Percentiles rank a stretch among this genome's conserved stretches.
These are phyloP conservation scores for Cornus kousa DNA, from an alignment of 148 eudicot genomes.

Conservation along the genomic window DNA sequence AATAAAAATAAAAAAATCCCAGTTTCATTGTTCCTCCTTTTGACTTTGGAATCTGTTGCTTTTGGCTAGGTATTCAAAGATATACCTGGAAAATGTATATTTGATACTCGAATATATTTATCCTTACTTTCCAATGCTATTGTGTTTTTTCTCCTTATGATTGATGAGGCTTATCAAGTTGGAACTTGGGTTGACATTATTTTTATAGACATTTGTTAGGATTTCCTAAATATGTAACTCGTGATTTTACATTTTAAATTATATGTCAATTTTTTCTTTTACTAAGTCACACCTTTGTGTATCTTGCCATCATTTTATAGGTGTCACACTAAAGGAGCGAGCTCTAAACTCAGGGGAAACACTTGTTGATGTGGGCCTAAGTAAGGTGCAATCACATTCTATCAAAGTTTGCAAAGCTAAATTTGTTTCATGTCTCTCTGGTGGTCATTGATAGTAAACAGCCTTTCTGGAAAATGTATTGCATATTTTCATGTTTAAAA, in stretches of 20 bases:
- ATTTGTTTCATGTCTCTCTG: background rate
- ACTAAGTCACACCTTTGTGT: slow-evolving; percentile 4
- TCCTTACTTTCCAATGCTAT: too few relatives aligned
- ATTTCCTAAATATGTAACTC: background rate
- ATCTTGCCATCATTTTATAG: slow-evolving; percentile 35
- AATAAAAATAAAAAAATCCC: background rate
- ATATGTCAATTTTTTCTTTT: background rate
- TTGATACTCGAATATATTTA: background rate
- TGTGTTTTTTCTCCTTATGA: background rate
- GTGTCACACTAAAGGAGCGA: slow-evolving; percentile 64
- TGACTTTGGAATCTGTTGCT: background rate
- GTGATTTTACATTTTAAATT: background rate
- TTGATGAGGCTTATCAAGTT: background rate
- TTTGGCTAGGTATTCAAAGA: background rate
- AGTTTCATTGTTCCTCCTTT: background rate
- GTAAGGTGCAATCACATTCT: slow-evolving; percentile 47
- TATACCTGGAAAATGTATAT: background rate
- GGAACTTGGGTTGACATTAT: background rate
- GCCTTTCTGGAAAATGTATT: background rate
- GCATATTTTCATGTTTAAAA: background rate
- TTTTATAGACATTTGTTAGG: background rate
- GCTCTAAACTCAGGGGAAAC: slow-evolving; percentile 53
- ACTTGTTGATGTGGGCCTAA: slow-evolving; percentile 90
- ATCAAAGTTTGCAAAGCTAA: background rate
- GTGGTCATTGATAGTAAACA: background rate